Evolutionary conservation across 768 basidiomycete species (phyloP).

Genomic region (Pleurotus pulmonarius): DNA sequence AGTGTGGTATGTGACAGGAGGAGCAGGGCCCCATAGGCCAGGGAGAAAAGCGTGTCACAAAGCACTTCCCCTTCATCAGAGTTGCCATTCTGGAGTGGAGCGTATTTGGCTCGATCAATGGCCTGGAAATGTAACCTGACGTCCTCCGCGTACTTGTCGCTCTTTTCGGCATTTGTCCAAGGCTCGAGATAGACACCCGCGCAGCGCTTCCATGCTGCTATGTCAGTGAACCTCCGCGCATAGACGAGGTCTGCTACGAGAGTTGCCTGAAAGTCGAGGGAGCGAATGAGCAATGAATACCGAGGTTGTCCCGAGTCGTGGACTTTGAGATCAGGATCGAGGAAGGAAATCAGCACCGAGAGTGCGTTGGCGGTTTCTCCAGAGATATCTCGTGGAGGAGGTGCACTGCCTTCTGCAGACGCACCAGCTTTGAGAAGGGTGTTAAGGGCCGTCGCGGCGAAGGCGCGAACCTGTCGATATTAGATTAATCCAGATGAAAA

Average conservation of each 20-base stretch:
- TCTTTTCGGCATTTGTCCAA: conserved; percentile 60
- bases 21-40: conserved; percentile 92
- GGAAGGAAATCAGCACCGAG: conserved; percentile 51
- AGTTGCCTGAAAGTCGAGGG: conserved; percentile 69
- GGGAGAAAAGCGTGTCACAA: conserved; percentile 91
- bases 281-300: conserved; percentile 53
- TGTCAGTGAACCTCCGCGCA: conserved; percentile 51
- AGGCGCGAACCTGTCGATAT: conserved; percentile 72
- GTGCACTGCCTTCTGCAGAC: conserved; percentile 65
- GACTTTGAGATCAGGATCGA: conserved; percentile 46
- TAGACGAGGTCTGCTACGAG: conserved; percentile 77
- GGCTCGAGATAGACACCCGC: conserved; percentile 66
- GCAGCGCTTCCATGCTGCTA: conserved; percentile 61
- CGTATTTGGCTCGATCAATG: conserved; percentile 73
- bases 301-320: conserved; percentile 52
- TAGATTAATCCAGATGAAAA: conserved; percentile 11
- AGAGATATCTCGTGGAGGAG: conserved; percentile 66
- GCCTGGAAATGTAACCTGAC: conserved; percentile 72
- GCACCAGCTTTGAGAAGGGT: conserved; percentile 85
- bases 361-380: conserved; percentile 57
- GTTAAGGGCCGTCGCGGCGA: conserved; percentile 76
- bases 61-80: conserved; percentile 80
- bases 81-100: conserved; percentile 33
- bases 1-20: conserved; percentile 92
- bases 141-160: conserved; percentile 51